A percentile compares a stretch with the other conserved stretches of the same genome.
phyloP scores from a whole-genome alignment of 2,329 filamentous ascomycete species.

The Beauveria asiatica region DNA sequence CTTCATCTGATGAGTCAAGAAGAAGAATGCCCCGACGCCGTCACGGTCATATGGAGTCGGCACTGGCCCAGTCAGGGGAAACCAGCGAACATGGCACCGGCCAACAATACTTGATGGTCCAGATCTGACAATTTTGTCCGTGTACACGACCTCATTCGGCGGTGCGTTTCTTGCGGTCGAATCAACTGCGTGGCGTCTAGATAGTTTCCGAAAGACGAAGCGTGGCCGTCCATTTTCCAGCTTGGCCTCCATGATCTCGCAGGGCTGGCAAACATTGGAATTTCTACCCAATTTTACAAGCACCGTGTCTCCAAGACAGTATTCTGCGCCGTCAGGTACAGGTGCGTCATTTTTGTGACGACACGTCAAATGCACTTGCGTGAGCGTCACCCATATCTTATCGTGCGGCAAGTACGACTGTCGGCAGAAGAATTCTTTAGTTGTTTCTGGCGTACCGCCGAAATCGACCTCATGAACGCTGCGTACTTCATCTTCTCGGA shows the following conservation, averaged over 20 bases:
- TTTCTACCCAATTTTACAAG: constrained; percentile 30
- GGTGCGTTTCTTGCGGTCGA: constrained; percentile 20
- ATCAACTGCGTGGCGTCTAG: constrained; percentile 38
- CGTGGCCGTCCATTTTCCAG: constrained; percentile 18
- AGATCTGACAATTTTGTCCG: constrained; percentile 33
- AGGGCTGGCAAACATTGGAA: constrained; percentile 45
- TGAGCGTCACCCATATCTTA: constrained; percentile 53
- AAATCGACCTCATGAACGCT: constrained; percentile 51
- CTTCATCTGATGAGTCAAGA: constrained; percentile 38
- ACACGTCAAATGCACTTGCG: constrained; percentile 47
- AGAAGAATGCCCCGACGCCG: constrained; percentile 61
- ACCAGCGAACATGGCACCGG: constrained; percentile 52
- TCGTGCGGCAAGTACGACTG: constrained; percentile 57
- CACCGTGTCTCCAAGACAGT: constrained; percentile 51
- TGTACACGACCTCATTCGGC: constrained; percentile 54
- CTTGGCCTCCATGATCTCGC: constrained; percentile 41
- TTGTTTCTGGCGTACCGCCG: constrained; percentile 38
- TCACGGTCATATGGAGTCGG: constrained; percentile 55
- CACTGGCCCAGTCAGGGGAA: constrained; percentile 35
- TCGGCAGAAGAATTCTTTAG: constrained; percentile 56
- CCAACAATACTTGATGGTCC: constrained; percentile 36
- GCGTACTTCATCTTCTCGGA: constrained; percentile 47
- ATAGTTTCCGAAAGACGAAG: constrained; percentile 42
- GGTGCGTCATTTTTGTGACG: constrained; percentile 20
- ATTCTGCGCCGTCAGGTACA: constrained; percentile 20